phyloP scores from a whole-genome alignment of 2,329 filamentous ascomycete genomes.

The Phialophora tarda region DNA sequence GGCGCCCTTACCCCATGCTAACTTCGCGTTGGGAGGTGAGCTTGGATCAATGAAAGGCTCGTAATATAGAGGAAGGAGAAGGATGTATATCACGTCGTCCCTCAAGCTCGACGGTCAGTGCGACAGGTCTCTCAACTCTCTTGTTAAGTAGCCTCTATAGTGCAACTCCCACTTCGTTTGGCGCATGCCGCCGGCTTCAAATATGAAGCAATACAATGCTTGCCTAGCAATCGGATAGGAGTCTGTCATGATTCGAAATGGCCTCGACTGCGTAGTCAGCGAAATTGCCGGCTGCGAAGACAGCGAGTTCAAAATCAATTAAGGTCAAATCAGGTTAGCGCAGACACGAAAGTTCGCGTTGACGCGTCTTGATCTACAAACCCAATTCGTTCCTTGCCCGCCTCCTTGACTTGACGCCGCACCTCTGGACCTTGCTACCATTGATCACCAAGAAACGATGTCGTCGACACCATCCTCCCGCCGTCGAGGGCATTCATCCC shows the following conservation, averaged over 20 bases:
- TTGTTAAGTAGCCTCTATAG: not conserved
- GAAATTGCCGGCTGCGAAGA: not conserved
- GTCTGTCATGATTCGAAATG: not conserved
- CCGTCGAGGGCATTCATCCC: slow-evolving; percentile 50
- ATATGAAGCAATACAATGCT: not conserved
- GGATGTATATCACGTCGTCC: not conserved
- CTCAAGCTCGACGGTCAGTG: not conserved
- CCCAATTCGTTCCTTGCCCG: slow-evolving; percentile 1
- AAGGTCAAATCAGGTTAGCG: not conserved
- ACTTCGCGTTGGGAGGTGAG: not conserved
- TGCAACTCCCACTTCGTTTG: too few species aligned
- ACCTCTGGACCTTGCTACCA: not conserved
- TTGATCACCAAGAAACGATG: slow-evolving; percentile 17
- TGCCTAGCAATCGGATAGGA: not conserved
- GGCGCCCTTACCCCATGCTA: not conserved
- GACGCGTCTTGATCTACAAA: not conserved
- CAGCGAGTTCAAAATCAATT: slow-evolving; percentile 6
- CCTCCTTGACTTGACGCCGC: not conserved
- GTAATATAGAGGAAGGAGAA: not conserved
- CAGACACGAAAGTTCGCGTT: slow-evolving; percentile 5
- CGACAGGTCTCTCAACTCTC: not conserved
- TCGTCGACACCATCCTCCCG: slow-evolving; percentile 52
- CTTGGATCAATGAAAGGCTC: not conserved
- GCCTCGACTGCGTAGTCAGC: not conserved
- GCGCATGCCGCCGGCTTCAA: not conserved